Evolutionary conservation across 208 protist genomes (phyloP), one percentile per base, ranked within the genome.

Genomic region (Naegleria lovaniensis): DNA sequence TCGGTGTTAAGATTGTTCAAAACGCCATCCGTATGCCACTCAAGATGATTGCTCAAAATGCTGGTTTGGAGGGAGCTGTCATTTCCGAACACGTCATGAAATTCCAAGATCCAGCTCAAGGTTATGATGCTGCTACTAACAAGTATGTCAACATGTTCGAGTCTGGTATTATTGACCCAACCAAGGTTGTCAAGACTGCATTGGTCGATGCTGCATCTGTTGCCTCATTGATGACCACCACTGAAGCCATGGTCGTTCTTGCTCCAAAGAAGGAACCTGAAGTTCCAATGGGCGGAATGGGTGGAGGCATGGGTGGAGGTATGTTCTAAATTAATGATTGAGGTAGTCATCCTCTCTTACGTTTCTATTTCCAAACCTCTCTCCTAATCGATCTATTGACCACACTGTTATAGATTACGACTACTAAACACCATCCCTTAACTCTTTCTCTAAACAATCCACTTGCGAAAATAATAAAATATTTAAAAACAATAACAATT

Each of bases 101-200:
- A 89, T 88, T 93, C 76, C 55, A 85, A 13, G 95, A 99, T 89
- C 87, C 59, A 41, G 90, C 93, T 76, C 91, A 96, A 55, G 98
- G 98, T 93, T 99, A 97, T 95, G 97, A 99, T 92, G 97, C 98
- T 58, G 92, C 93, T 91, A 98, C 94, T 86, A 94, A 96, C 93
- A 91, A 97, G 92, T 99, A 98, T 94, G 95, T 96, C 92, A 96
- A 99, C 95, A 99, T 99, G 98, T 95, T 99, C 92, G 93, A 98
- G 83, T 95, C 96, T 19, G 99, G 99, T 93, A 99, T 99, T 93
- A 98, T 99, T 93, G 99, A 99, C 95, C 99, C 99, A 89, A 97
- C 97, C 85, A 99, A 99, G 94, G 99, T 99, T n/a, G 98, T 99
- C 89, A 94, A 96, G 88, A 98, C 98, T 29, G 98, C 98, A 29